Conservation (phyloP, 1,139 yeast species). For the Geotrichum restrictum region DNA sequence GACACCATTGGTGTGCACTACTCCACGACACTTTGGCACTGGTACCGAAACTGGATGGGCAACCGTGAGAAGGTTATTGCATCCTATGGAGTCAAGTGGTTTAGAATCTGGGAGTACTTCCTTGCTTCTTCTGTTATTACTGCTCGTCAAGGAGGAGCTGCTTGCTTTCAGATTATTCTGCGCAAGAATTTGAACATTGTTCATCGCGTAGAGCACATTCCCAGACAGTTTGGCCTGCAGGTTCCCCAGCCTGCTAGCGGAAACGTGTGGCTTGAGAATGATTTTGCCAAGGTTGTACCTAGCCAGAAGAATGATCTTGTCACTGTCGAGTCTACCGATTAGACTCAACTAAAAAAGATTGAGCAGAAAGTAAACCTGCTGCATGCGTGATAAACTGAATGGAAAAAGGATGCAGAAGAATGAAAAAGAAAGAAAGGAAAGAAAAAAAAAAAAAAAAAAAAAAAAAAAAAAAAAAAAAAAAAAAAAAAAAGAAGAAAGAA, state of each 20-base stretch:
- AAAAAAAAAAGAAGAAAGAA: too few species aligned
- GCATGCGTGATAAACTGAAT: too few species aligned
- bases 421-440: too few species aligned
- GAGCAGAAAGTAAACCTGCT: too few species aligned
- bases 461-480: too few species aligned
- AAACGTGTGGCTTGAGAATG: slow-evolving; percentile 47
- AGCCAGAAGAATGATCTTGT: slow-evolving; percentile 10
- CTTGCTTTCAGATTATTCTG: slow-evolving; percentile 85
- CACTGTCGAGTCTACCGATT: slow-evolving; percentile 17
- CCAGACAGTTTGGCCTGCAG: slow-evolving; percentile 70
- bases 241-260: slow-evolving; percentile 57
- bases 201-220: slow-evolving; percentile 79
- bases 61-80: slow-evolving; percentile 72
- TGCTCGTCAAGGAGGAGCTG: slow-evolving; percentile 90
- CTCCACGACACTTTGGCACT: slow-evolving; percentile 86
- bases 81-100: slow-evolving; percentile 89
- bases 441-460: too few species aligned
- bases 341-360: too few species aligned
- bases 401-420: too few species aligned
- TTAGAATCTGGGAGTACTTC: slow-evolving; percentile 90
- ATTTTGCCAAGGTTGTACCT: slow-evolving; percentile 21
- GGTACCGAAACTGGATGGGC: slow-evolving; percentile 93
- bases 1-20: slow-evolving; percentile 93
- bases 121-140: slow-evolving; percentile 76
- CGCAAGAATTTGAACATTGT: slow-evolving; percentile 84